A percentile compares a stretch with the other conserved stretches of the same genome.
phyloP scores from a whole-genome alignment of 352 stramenopile genomes.

The Phytophthora macrochlamydospora region DNA sequence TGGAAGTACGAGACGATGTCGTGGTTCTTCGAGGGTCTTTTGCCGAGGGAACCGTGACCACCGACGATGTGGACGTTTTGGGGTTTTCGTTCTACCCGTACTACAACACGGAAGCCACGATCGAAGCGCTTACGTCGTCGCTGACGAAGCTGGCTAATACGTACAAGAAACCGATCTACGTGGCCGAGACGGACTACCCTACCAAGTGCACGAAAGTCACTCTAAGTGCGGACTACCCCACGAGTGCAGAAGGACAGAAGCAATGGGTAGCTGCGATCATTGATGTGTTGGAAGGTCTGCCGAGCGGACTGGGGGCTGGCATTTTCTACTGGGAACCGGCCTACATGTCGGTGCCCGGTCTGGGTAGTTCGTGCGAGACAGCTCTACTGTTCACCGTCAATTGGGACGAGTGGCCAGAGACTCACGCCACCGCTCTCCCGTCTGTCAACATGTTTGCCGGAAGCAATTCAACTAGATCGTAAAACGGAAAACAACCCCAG shows the following conservation, averaged over 20 bases:
- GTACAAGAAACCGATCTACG: slow-evolving; percentile 40
- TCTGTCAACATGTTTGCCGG: slow-evolving; percentile 32
- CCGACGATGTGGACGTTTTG: slow-evolving; percentile 35
- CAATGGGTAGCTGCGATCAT: slow-evolving; percentile 35
- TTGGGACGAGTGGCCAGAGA: slow-evolving; percentile 27
- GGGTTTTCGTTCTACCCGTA: slow-evolving; percentile 42
- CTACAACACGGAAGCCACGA: slow-evolving; percentile 33
- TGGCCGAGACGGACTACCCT: slow-evolving; percentile 39
- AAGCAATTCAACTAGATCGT: not conserved
- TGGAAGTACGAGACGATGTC: slow-evolving; percentile 37
- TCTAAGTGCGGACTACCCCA: slow-evolving; percentile 28
- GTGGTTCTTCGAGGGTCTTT: slow-evolving; percentile 39
- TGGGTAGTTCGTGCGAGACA: slow-evolving; percentile 34
- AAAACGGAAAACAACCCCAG: slow-evolving; percentile 5
- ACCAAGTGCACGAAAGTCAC: slow-evolving; percentile 32
- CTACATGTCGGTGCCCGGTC: slow-evolving; percentile 29
- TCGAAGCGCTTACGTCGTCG: slow-evolving; percentile 30
- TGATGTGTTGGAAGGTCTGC: slow-evolving; percentile 27
- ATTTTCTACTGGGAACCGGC: slow-evolving; percentile 46
- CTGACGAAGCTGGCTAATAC: slow-evolving; percentile 30
- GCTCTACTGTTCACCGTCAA: slow-evolving; percentile 40
- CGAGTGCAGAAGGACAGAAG: slow-evolving; percentile 28
- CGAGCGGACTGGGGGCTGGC: slow-evolving; percentile 28
- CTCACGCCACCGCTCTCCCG: slow-evolving; percentile 28
- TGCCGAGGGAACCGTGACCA: slow-evolving; percentile 26